Percentiles rank a stretch among this genome's conserved stretches.
These are phyloP conservation scores for Aspergillus versicolor DNA, from an alignment of 2,329 filamentous ascomycete species.

Conservation along the genomic window DNA sequence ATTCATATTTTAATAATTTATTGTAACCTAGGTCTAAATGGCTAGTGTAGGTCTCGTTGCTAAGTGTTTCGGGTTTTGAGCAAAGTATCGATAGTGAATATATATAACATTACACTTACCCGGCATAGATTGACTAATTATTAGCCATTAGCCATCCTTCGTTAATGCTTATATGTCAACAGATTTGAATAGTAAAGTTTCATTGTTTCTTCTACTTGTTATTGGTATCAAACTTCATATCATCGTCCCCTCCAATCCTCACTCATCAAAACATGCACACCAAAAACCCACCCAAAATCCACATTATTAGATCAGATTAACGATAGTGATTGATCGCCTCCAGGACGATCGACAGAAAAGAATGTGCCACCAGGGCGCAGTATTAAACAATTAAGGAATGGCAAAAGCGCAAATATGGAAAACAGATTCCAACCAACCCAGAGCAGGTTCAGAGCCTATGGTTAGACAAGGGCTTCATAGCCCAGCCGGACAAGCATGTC, in stretches of 20 bases:
- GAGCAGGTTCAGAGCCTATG: background rate
- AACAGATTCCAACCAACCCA: background rate
- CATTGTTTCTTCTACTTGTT: background rate
- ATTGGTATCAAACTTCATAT: conserved; percentile 1
- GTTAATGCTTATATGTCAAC: background rate
- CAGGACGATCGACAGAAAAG: background rate
- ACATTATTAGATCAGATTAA: background rate
- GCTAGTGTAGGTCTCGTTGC: too few species aligned
- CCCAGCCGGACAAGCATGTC: conserved; percentile 61
- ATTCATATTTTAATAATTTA: too few species aligned
- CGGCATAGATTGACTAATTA: too few species aligned
- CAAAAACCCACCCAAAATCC: background rate
- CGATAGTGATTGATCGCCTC: background rate
- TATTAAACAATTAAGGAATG: conserved; percentile 4
- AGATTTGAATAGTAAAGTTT: background rate
- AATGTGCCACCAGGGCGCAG: conserved; percentile 15
- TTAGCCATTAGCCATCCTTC: too few species aligned
- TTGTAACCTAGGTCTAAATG: too few species aligned
- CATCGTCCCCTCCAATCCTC: background rate
- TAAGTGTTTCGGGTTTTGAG: too few species aligned
- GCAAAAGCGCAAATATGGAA: conserved; percentile 4
- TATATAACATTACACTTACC: too few species aligned
- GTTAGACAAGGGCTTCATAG: conserved; percentile 49
- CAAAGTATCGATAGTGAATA: too few species aligned
- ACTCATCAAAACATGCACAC: background rate